Conservation (phyloP, 257 asterid genomes). For the Marsdenia floribunda region DNA sequence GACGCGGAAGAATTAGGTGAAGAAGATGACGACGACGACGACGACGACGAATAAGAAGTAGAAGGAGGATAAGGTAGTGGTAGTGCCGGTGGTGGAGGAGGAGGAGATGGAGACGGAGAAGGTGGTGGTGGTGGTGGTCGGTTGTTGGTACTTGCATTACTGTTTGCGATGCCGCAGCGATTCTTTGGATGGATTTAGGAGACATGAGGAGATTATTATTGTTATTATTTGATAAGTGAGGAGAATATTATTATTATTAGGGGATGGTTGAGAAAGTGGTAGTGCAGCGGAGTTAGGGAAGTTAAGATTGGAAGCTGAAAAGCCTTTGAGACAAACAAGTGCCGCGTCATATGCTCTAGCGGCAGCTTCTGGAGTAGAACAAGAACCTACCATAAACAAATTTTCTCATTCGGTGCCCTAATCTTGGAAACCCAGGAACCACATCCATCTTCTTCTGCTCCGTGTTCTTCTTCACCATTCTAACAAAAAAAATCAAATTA, state of each 20-base stretch:
- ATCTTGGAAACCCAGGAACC: slow-evolving; percentile 91
- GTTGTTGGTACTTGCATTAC: not conserved
- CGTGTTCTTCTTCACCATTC: no score
- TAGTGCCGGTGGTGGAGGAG: no score
- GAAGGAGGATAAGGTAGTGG: not conserved
- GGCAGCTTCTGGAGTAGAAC: slow-evolving; percentile 90
- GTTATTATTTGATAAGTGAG: no score
- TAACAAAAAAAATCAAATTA: no score
- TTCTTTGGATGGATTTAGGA: slow-evolving; percentile 71
- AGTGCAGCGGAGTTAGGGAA: slow-evolving; percentile 39
- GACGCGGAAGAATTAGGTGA: slow-evolving; percentile 9
- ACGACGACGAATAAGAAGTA: slow-evolving; percentile 14
- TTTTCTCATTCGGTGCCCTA: slow-evolving; percentile 88
- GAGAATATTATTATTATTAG: no score
- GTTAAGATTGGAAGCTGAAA: slow-evolving; percentile 54
- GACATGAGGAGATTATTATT: slow-evolving; percentile 26
- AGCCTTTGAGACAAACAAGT: slow-evolving; percentile 66
- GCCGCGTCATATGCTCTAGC: slow-evolving; percentile 98
- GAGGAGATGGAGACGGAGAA: no score
- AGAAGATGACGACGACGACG: slow-evolving; percentile 20
- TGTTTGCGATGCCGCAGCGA: slow-evolving; percentile 51
- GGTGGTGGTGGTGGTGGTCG: no score
- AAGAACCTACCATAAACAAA: slow-evolving; percentile 92
- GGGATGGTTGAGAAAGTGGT: not conserved
- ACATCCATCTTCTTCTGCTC: slow-evolving; percentile 65